Conservation (phyloP, 2,329 filamentous ascomycete species). For the Trichoderma hamatum region DNA sequence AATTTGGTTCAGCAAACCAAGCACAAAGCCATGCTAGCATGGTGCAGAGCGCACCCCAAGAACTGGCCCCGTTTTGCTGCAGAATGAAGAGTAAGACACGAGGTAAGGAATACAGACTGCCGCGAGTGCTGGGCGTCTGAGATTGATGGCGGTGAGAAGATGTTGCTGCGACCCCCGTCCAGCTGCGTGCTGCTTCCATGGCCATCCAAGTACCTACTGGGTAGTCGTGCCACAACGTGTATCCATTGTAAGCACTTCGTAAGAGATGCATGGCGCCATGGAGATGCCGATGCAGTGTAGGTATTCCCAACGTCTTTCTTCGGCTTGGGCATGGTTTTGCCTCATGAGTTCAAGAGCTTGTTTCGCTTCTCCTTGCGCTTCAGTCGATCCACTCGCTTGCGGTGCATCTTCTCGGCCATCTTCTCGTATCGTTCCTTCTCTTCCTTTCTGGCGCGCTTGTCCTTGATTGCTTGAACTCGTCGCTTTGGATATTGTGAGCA, state of each 20-base stretch:
- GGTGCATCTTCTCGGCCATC: slow-evolving; percentile 97
- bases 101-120: neutral
- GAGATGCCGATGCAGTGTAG: slow-evolving; percentile 2
- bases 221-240: neutral
- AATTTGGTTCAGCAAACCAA: neutral
- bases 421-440: slow-evolving; percentile 92
- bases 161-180: slow-evolving; percentile 5
- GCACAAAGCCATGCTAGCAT: neutral
- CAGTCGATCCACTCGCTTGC: slow-evolving; percentile 87
- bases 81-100: neutral
- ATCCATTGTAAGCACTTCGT: slow-evolving; percentile 1
- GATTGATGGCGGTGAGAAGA: slow-evolving; percentile 23
- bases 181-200: neutral
- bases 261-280: neutral
- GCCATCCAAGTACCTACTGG: neutral
- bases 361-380: slow-evolving; percentile 97
- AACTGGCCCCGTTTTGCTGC: neutral
- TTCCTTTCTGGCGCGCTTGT: slow-evolving; percentile 84
- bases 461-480: slow-evolving; percentile 77
- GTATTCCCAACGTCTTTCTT: slow-evolving; percentile 1
- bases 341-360: slow-evolving; percentile 71
- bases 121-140: neutral
- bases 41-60: neutral
- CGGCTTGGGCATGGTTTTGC: slow-evolving; percentile 8
- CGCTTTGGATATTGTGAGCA: slow-evolving; percentile 52